Percentiles rank a stretch among this genome's conserved stretches.
Evolutionary conservation across 2,329 filamentous ascomycete genomes (phyloP).

Genomic region (Teratosphaeria nubilosa): DNA sequence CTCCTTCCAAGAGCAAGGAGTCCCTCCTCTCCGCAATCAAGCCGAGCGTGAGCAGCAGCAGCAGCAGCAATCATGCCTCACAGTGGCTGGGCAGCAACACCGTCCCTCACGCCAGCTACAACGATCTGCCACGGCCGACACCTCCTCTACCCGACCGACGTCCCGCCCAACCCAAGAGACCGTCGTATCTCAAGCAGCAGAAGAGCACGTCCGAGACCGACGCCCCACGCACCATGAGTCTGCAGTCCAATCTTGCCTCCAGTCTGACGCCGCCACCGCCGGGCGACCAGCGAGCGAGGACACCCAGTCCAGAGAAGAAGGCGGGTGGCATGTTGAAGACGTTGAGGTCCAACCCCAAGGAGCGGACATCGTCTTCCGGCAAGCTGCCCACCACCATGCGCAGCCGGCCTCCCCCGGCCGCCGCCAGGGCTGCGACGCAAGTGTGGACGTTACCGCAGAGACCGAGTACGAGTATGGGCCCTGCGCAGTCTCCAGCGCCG

Average conservation of each 20-base stretch:
- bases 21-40: constrained; percentile 9
- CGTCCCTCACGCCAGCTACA: constrained; percentile 69
- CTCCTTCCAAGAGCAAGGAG: constrained; percentile 16
- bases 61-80: no score
- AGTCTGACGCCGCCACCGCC: constrained; percentile 11
- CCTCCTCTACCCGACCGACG: constrained; percentile 12
- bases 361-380: constrained; percentile 25
- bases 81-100: constrained; percentile 61
- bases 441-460: constrained; percentile 41
- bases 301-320: constrained; percentile 54
- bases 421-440: constrained; percentile 52
- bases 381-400: constrained; percentile 36
- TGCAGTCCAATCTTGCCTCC: constrained; percentile 11
- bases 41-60: constrained; percentile 1
- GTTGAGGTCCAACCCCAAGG: constrained; percentile 20
- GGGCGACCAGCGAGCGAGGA: constrained; percentile 32
- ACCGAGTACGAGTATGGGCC: constrained; percentile 9
- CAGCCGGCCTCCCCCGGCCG: constrained; percentile 41
- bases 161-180: constrained; percentile 30
- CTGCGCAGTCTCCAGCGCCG: background rate
- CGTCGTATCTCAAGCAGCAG: constrained; percentile 38
- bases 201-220: constrained; percentile 28
- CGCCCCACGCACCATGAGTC: constrained; percentile 16
- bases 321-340: constrained; percentile 40
- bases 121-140: constrained; percentile 60